Percentiles rank a stretch among this genome's conserved stretches.
These are phyloP conservation scores for Lathyrus tuberosus DNA, from an alignment of 306 rosid genomes.

Conservation along the genomic window DNA sequence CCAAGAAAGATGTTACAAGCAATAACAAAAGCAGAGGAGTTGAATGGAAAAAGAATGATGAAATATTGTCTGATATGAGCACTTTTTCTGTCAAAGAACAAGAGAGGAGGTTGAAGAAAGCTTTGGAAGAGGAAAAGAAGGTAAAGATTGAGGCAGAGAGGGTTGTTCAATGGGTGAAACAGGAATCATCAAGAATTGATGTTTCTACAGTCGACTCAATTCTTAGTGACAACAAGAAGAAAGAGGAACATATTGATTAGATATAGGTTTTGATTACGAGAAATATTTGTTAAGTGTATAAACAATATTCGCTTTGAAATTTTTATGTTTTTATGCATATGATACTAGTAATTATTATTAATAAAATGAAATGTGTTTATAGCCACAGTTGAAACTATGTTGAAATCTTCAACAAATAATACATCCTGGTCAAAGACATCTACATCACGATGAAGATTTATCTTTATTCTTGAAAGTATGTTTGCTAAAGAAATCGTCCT, in stretches of 20 bases:
- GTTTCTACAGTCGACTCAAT: constrained; percentile 38
- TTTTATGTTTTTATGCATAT: background rate
- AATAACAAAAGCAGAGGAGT: constrained; percentile 1
- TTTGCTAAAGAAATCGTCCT: too few relatives aligned
- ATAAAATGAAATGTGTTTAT: background rate
- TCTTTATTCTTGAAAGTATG: too few relatives aligned
- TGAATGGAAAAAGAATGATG: constrained; percentile 49
- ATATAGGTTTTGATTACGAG: background rate
- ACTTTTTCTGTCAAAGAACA: constrained; percentile 64
- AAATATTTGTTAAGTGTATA: background rate
- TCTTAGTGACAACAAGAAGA: constrained; percentile 2
- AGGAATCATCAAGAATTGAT: constrained; percentile 59
- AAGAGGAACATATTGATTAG: background rate
- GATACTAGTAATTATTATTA: background rate
- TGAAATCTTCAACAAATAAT: too few relatives aligned
- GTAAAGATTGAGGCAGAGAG: constrained; percentile 52
- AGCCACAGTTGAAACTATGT: too few relatives aligned
- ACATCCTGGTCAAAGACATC: too few relatives aligned
- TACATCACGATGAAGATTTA: too few relatives aligned
- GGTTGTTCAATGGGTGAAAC: constrained; percentile 57
- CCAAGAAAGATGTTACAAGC: constrained; percentile 36
- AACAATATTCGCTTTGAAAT: background rate
- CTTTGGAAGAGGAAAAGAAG: constrained; percentile 57
- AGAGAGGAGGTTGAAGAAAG: constrained; percentile 59
- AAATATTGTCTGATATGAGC: constrained; percentile 54